Conservation (phyloP, 1,139 yeast genomes). For the Saccharomyces uvarum region DNA sequence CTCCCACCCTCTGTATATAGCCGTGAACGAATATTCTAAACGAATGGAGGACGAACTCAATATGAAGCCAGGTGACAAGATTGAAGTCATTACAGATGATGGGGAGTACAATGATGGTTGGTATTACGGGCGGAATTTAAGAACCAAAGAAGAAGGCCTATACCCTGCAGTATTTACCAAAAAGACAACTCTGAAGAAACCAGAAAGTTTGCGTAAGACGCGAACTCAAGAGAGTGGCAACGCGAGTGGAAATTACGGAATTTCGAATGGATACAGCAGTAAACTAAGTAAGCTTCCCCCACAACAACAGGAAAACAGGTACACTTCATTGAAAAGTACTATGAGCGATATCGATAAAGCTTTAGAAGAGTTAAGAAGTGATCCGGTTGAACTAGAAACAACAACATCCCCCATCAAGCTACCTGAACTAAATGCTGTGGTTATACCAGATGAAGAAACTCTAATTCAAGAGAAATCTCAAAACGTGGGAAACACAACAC, state of each 20-base stretch:
- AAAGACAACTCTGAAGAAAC: slow-evolving; percentile 29
- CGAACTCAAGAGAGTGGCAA: background rate
- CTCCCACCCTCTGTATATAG: slow-evolving; percentile 34
- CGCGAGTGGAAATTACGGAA: background rate
- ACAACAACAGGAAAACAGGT: slow-evolving; percentile 4
- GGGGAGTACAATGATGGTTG: slow-evolving; percentile 95
- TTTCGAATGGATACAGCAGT: slow-evolving; percentile 5
- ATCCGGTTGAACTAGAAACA: slow-evolving; percentile 11
- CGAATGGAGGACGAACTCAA: slow-evolving; percentile 85
- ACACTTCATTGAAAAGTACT: slow-evolving; percentile 44
- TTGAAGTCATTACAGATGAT: slow-evolving; percentile 88
- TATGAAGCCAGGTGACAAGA: slow-evolving; percentile 71
- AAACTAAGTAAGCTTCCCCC: background rate
- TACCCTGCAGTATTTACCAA: slow-evolving; percentile 85
- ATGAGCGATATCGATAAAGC: slow-evolving; percentile 82
- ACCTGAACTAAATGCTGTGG: background rate
- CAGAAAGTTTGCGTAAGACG: background rate
- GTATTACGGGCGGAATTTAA: slow-evolving; percentile 80
- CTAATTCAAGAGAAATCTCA: background rate
- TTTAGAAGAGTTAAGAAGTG: slow-evolving; percentile 56
- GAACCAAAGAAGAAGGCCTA: slow-evolving; percentile 68
- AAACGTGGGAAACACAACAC: background rate
- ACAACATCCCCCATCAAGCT: background rate
- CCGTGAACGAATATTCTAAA: slow-evolving; percentile 79
- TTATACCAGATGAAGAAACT: background rate